Conservation (phyloP, 2,329 filamentous ascomycete species). For the Laburnicola sp. region DNA sequence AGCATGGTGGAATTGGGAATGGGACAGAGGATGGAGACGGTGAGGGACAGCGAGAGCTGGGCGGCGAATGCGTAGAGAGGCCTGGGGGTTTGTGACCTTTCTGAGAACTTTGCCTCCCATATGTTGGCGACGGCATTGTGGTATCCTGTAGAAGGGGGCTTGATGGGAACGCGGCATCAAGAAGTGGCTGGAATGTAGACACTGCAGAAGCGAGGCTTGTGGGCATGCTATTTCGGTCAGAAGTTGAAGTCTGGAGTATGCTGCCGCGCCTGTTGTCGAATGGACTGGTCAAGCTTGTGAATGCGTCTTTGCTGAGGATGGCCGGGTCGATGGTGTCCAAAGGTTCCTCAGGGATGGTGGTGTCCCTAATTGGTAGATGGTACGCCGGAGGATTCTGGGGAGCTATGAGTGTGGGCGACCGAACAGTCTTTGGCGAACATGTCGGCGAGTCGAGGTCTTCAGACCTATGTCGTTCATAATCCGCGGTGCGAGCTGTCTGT, state of each 20-base stretch:
- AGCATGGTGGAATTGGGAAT: slow-evolving; percentile 24
- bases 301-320: slow-evolving; percentile 28
- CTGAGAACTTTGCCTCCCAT: slow-evolving; percentile 14
- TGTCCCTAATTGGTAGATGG: slow-evolving; percentile 35
- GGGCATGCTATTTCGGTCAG: slow-evolving; percentile 19
- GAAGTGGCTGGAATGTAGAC: slow-evolving; percentile 26
- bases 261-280: slow-evolving; percentile 14
- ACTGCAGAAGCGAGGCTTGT: slow-evolving; percentile 14
- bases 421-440: slow-evolving; percentile 45
- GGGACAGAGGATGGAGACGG: slow-evolving; percentile 17
- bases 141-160: slow-evolving; percentile 8
- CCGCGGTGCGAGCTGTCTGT: slow-evolving; percentile 15
- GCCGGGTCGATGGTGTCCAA: slow-evolving; percentile 33
- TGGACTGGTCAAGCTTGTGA: slow-evolving; percentile 22
- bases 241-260: slow-evolving; percentile 12
- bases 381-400: slow-evolving; percentile 16
- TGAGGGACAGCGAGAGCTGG: slow-evolving; percentile 24
- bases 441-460: slow-evolving; percentile 42
- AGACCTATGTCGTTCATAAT: slow-evolving; percentile 15
- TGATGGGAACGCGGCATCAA: slow-evolving; percentile 27
- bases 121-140: slow-evolving; percentile 13
- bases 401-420: slow-evolving; percentile 18
- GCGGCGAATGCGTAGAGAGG: slow-evolving; percentile 13
- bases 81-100: slow-evolving; percentile 11
- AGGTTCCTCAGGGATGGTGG: slow-evolving; percentile 31